Evolutionary conservation across 306 rosid genomes (phyloP).

Genomic region (Comarum palustre): DNA sequence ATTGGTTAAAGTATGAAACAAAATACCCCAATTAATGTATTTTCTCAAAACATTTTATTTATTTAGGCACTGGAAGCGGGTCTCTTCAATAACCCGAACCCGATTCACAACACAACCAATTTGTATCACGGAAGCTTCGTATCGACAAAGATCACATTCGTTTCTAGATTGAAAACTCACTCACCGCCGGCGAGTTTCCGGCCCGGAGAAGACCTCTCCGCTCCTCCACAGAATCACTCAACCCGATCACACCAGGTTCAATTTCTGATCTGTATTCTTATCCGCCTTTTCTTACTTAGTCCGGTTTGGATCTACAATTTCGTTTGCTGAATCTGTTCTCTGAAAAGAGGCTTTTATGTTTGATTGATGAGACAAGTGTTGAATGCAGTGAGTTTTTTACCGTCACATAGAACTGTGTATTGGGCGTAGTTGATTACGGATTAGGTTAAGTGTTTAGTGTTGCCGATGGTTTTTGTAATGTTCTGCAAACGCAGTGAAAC

Average conservation of each 20-base stretch:
- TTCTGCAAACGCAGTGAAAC: not conserved
- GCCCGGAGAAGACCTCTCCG: constrained; percentile 11
- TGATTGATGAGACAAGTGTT: not conserved
- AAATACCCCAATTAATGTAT: too few relatives aligned
- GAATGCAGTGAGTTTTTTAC: not conserved
- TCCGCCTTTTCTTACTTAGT: not conserved
- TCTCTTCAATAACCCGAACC: not conserved
- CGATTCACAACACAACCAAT: not conserved
- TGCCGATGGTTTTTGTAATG: not conserved
- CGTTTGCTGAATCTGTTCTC: not conserved
- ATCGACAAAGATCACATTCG: not conserved
- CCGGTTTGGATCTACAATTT: constrained; percentile 13
- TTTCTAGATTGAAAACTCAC: not conserved
- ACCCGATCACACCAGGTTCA: constrained; percentile 1
- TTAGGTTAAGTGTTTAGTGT: not conserved
- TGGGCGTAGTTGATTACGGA: not conserved
- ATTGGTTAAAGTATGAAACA: too few relatives aligned
- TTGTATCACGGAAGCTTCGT: not conserved
- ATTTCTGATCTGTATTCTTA: constrained; percentile 6
- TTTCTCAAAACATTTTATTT: too few relatives aligned
- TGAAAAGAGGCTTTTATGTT: not conserved
- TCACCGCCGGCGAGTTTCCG: constrained; percentile 14
- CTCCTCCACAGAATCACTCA: not conserved
- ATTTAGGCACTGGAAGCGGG: not conserved
- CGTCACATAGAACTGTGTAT: not conserved